These are phyloP conservation scores for Myriosclerotinia scirpicola DNA, from an alignment of 2,329 filamentous ascomycete genomes.

Conservation along the genomic window DNA sequence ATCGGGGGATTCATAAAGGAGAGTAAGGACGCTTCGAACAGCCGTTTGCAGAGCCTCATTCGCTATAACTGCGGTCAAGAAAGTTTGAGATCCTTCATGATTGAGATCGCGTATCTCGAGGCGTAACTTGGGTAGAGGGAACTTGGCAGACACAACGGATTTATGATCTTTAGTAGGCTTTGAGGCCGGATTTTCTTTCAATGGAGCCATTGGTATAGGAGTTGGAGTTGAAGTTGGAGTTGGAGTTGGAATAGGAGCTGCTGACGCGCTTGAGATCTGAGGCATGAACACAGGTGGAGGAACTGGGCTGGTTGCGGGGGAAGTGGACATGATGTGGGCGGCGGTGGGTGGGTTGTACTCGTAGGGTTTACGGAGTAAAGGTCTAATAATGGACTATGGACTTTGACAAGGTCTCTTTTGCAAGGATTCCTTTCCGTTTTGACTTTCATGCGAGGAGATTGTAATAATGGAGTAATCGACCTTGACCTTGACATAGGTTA, in stretches of 20 bases:
- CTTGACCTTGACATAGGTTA: neutral
- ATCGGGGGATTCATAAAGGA: conserved; percentile 63
- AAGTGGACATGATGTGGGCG: conserved; percentile 27
- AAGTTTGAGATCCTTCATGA: conserved; percentile 62
- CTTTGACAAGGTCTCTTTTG: conserved; percentile 23
- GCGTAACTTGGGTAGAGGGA: conserved; percentile 56
- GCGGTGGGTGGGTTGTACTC: neutral
- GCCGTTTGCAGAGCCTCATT: conserved; percentile 60
- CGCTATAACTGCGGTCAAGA: conserved; percentile 66
- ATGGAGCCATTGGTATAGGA: conserved; percentile 27
- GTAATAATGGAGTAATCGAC: neutral
- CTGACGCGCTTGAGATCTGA: conserved; percentile 27
- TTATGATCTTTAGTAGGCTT: conserved; percentile 6
- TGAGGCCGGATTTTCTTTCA: conserved; percentile 14
- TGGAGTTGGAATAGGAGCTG: conserved; percentile 20
- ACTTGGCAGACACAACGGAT: conserved; percentile 32
- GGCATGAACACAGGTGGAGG: conserved; percentile 34
- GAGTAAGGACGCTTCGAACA: conserved; percentile 65
- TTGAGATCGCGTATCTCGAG: conserved; percentile 59
- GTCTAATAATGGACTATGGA: neutral
- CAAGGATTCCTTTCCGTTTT: conserved; percentile 17
- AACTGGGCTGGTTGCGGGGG: conserved; percentile 28
- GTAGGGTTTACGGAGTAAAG: neutral
- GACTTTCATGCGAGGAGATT: neutral
- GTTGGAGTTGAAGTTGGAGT: conserved; percentile 26